These are phyloP conservation scores for Syzygium aqueum DNA, from an alignment of 345 rosid genomes.

Conservation along the genomic window DNA sequence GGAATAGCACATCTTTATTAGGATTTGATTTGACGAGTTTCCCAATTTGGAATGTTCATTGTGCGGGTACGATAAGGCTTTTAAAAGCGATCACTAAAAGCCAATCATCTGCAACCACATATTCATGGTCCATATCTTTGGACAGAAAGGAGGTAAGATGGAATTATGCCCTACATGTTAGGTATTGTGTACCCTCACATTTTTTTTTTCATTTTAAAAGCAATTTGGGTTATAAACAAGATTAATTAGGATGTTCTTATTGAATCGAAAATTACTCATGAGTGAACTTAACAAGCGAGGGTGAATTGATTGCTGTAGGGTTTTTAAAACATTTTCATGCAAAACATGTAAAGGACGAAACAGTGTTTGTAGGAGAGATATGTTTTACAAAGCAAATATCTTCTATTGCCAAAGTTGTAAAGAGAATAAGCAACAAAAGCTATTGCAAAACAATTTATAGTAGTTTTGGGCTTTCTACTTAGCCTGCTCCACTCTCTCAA, in stretches of 20 bases:
- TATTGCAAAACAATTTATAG: not conserved
- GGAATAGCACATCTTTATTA: not conserved
- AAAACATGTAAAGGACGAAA: not conserved
- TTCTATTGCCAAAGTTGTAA: not conserved
- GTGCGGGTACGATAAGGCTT: not conserved
- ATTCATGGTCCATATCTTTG: not conserved
- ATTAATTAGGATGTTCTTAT: not conserved
- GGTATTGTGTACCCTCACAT: not conserved
- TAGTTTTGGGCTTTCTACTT: not conserved
- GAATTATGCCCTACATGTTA: not conserved
- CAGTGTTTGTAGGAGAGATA: not conserved
- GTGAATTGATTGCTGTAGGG: not conserved
- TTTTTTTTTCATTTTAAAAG: not conserved
- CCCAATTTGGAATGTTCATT: not conserved
- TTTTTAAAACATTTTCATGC: not conserved
- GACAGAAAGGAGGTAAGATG: not conserved
- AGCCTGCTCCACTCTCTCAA: not conserved
- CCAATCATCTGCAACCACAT: not conserved
- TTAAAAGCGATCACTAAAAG: not conserved
- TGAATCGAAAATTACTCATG: not conserved
- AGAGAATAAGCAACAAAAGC: not conserved
- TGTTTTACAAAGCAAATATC: not conserved
- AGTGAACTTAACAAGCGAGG: not conserved
- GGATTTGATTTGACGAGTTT: not conserved
- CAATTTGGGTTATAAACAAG: not conserved